Evolutionary conservation across 495 filamentous ascomycete genomes (phyloP), one percentile per base, ranked within the genome.

Genomic region (Rostrohypoxylon terebratum): DNA sequence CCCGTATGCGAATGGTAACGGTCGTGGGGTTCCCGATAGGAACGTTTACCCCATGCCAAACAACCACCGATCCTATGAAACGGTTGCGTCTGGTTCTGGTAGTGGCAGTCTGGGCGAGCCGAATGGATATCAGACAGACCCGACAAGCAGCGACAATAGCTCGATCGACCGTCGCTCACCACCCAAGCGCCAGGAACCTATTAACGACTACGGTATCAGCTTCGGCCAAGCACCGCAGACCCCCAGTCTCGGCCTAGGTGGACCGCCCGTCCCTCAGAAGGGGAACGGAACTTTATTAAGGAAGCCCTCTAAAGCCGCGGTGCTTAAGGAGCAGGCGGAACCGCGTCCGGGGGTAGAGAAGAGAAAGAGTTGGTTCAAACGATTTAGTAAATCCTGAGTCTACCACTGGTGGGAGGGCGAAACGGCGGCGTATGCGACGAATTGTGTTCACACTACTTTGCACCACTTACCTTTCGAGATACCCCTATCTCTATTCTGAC

Each of bases 301-400:
- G 60, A 82, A 83, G 58, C 70, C 80, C 10, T 73, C 77, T 11
- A 72, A 72, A 57, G 21, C 72, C 20, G 42, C 51, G 14, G 69
- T 13, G 59, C 72, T 25, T 71, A 79, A 50, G 69, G 77, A 44
- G 34, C 67, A 64, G 10, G 66, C 69, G 21, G 80, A 78, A 74
- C 77, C 75, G 47, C 79, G 76, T 60, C 77, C 83, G 31, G 71
- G 82, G 51, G 71, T 77, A 60, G 89, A 94, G 66, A 97, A 97
- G 84, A 85, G 91, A 64, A 94, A 93, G 85, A 93, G 93, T 75
- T 97, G 94, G 94, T 90, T 98, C 63, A 89, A 92, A 77, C 88
- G 90, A 16, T 96, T 97, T 78, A 95, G 90, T 85, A 94, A 90
- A 79, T 85, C 80, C 31, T 84, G 79, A 66, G 34, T 16, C 45